These are phyloP conservation scores for Verticillium alfalfae DNA, from an alignment of 2,329 filamentous ascomycete genomes.

Conservation along the genomic window DNA sequence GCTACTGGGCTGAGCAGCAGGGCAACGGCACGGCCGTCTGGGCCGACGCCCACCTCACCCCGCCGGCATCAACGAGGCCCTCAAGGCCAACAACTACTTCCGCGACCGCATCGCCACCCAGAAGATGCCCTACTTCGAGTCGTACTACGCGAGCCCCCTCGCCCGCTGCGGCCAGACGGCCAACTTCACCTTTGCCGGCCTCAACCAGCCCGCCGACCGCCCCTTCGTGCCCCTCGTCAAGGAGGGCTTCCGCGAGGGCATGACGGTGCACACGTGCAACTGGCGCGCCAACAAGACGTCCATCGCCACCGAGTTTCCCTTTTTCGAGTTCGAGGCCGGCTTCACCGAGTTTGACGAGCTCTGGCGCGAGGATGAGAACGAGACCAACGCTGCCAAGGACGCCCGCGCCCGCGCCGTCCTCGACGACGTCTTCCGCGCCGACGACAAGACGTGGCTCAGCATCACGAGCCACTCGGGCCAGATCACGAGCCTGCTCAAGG, in stretches of 20 bases:
- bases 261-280: conserved; percentile 66
- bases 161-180: conserved; percentile 59
- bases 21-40: conserved; percentile 59
- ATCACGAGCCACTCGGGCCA: conserved; percentile 57
- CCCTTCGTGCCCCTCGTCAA: conserved; percentile 57
- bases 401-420: conserved; percentile 42
- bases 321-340: conserved; percentile 51
- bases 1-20: conserved; percentile 60
- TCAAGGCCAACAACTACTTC: conserved; percentile 56
- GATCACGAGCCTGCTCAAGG: conserved; percentile 44
- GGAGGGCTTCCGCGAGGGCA: conserved; percentile 59
- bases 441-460: conserved; percentile 50
- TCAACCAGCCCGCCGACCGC: conserved; percentile 42
- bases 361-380: conserved; percentile 34
- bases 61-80: conserved; percentile 50
- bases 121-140: conserved; percentile 55
- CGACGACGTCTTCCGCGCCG: conserved; percentile 50
- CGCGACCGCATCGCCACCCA: conserved; percentile 41
- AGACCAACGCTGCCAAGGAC: conserved; percentile 42
- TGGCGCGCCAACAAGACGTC: conserved; percentile 48
- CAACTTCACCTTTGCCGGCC: conserved; percentile 51
- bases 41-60: conserved; percentile 59
- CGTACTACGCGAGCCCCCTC: conserved; percentile 61
- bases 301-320: conserved; percentile 46
- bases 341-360: conserved; percentile 51